A percentile compares a stretch with the other conserved stretches of the same genome.
Evolutionary conservation across 2,329 filamentous ascomycete species (phyloP).

Genomic region (Hypoxylon sp.): DNA sequence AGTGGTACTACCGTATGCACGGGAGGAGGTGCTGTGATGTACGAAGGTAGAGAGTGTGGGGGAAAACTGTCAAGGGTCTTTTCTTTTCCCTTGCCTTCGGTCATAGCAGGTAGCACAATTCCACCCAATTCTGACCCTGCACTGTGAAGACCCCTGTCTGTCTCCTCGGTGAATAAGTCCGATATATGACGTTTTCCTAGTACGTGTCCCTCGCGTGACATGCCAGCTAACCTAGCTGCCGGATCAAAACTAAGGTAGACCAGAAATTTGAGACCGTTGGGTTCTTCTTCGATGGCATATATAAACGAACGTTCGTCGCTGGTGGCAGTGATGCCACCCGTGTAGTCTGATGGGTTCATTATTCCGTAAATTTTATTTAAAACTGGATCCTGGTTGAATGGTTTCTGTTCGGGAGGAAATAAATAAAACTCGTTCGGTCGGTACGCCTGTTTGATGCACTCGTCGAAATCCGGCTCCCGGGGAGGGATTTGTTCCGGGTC

Average conservation of each 20-base stretch:
- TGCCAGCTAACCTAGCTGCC: conserved; percentile 36
- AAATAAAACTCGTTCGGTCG: conserved; percentile 38
- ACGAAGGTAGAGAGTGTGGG: conserved; percentile 13
- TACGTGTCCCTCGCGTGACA: conserved; percentile 34
- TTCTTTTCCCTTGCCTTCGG: conserved; percentile 8
- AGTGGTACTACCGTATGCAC: conserved; percentile 13
- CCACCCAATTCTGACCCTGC: not conserved
- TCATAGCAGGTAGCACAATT: not conserved
- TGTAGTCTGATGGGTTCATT: conserved; percentile 37
- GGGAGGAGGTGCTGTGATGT: conserved; percentile 9
- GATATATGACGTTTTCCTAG: conserved; percentile 24
- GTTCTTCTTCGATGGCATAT: conserved; percentile 38
- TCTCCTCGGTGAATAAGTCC: conserved; percentile 3
- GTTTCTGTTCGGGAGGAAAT: conserved; percentile 40
- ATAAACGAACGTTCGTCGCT: conserved; percentile 43
- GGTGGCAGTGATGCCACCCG: conserved; percentile 34
- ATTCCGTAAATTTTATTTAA: conserved; percentile 34
- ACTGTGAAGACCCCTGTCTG: not conserved
- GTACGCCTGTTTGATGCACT: conserved; percentile 22
- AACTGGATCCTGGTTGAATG: conserved; percentile 11
- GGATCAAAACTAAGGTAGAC: conserved; percentile 46
- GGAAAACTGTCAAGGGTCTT: conserved; percentile 2
- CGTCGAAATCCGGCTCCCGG: conserved; percentile 1
- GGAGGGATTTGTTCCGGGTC: not conserved
- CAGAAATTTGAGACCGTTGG: conserved; percentile 36